phyloP scores from a whole-genome alignment of 2,329 filamentous ascomycete species.

The Exophiala sp. region DNA sequence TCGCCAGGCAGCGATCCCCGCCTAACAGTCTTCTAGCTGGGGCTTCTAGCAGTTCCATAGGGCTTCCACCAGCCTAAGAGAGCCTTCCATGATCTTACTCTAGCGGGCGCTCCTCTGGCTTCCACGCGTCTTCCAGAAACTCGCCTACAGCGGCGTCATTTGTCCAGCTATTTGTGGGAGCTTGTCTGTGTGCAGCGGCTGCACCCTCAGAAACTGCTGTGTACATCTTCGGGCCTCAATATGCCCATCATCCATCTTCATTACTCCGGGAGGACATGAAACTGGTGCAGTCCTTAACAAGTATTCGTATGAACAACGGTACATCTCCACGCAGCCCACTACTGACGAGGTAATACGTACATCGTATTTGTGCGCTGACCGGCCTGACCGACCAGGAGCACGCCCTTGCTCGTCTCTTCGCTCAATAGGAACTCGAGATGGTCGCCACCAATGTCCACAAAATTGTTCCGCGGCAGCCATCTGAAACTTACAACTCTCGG shows the following conservation, averaged over 20 bases:
- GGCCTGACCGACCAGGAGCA: neutral
- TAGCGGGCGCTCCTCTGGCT: slow-evolving; percentile 2
- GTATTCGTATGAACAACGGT: no score
- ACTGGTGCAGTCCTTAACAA: no score
- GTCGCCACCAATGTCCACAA: neutral
- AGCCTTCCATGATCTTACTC: slow-evolving; percentile 9
- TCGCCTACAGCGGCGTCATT: neutral
- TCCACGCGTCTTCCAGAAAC: slow-evolving; percentile 21
- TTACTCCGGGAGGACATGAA: no score
- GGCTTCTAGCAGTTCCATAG: slow-evolving; percentile 12
- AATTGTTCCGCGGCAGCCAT: neutral
- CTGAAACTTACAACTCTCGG: neutral
- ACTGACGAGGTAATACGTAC: neutral
- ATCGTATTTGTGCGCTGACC: neutral
- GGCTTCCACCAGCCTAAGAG: slow-evolving; percentile 16
- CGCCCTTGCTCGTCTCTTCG: neutral
- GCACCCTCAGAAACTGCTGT: no score
- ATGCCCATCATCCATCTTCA: no score
- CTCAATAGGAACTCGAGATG: neutral
- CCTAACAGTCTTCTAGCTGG: neutral
- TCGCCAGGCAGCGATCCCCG: slow-evolving; percentile 42
- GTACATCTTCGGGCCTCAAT: no score
- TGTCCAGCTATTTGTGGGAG: neutral
- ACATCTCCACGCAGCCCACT: no score
- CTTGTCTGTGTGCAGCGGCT: no score